Evolutionary conservation across 495 filamentous ascomycete genomes (phyloP).

Genomic region (Aspergillus incahuasiensis): DNA sequence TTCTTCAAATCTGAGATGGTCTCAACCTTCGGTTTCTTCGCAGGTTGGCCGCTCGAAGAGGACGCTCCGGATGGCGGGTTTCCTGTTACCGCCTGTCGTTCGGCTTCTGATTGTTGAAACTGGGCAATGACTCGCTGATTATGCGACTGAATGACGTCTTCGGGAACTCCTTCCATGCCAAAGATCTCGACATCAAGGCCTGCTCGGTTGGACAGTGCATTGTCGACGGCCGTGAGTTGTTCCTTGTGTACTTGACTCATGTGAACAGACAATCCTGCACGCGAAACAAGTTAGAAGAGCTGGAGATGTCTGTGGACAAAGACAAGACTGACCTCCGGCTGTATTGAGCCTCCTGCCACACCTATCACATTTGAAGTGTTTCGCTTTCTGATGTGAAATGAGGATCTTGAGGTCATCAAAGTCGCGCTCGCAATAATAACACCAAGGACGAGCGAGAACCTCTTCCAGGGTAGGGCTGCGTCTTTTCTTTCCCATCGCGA

Average conservation of each 20-base stretch:
- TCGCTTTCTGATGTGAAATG: conserved; percentile 94
- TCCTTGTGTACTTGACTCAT: conserved; percentile 99
- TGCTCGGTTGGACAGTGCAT: conserved; percentile 79
- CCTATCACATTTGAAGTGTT: conserved; percentile 95
- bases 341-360: conserved; percentile 87
- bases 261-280: conserved; percentile 81
- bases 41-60: conserved; percentile 44
- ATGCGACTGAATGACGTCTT: conserved; percentile 75
- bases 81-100: conserved; percentile 75
- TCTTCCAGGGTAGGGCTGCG: conserved; percentile 81
- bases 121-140: conserved; percentile 76
- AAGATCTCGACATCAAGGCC: conserved; percentile 92
- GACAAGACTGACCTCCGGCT: conserved; percentile 71
- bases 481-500: conserved; percentile 32
- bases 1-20: conserved; percentile 72
- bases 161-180: conserved; percentile 94
- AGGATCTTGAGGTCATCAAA: conserved; percentile 96
- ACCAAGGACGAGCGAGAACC: conserved; percentile 84
- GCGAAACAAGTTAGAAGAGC: conserved; percentile 3
- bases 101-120: conserved; percentile 79
- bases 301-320: neutral
- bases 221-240: conserved; percentile 75
- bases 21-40: conserved; percentile 80
- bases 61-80: conserved; percentile 67
- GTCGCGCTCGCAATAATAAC: conserved; percentile 98